Evolutionary conservation across 805 yeast species (phyloP), one percentile per base, ranked within the genome.

Genomic region (Wickerhamiella alocasiicola): DNA sequence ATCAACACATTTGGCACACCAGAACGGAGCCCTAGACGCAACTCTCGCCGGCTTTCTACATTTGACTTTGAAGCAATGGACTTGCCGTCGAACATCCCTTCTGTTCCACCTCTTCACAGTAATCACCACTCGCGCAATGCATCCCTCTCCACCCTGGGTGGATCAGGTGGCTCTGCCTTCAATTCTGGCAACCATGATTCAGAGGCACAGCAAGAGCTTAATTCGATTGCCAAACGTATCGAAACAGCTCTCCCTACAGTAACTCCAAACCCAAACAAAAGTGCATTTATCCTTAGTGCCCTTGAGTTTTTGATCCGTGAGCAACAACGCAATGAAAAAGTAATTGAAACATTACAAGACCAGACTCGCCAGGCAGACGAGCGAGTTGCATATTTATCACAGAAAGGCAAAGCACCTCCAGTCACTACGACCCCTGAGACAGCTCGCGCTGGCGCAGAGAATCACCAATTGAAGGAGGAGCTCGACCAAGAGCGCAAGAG

Each of bases 341-440:
- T 41, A 19, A 34, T 45, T 11, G 53, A 49, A 31, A 48, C 49
- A 9, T 39, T 38, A 5, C 39, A 47, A 18, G 34, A 34, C 26
- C 54, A 51, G 36, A 36, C 48, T 9, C 21, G 32, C 13, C 42
- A 44, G 17, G 40, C 46, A 16, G 50, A 50, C 39, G 34, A 47
- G 19, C 46, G 53, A 16, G 31, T 49, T 7, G 34, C 16, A 17
- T 41, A 45, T 16, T 21, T 45, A 13, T 15, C 30, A 4, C 18
- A 15, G 6, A 13, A 41, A 18, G 28, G 24, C 13, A 16, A 19
- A 21, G 32, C 37, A 16, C 20, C 35, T 6, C 13, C 15, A 12
- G 15, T 19, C 28, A 24, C 6, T 4, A 39, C 43, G 11, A n/a
- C 32, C 7, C 36, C 39, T 20, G 39, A 34, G 31, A 9, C 13